Conservation (phyloP, 2,329 filamentous ascomycete species). For the Tothia fuscella region DNA sequence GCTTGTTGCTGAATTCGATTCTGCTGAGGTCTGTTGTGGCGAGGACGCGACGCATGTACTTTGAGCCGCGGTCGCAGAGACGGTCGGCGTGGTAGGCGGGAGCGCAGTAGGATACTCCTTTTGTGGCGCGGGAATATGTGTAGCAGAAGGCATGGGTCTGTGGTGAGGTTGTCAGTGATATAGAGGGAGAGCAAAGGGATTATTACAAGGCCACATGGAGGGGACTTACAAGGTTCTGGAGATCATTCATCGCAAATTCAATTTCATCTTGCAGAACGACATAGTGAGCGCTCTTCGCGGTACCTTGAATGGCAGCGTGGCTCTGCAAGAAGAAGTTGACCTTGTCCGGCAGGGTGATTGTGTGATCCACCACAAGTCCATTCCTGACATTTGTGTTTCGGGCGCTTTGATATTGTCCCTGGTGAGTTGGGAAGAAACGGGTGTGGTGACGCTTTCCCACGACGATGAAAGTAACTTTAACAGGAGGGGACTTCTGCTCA, state of each 20-base stretch:
- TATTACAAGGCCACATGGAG: too few relatives aligned
- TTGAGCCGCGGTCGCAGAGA: conserved; percentile 27
- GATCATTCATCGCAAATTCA: conserved; percentile 11
- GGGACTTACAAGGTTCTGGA: too few relatives aligned
- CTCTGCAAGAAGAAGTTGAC: conserved; percentile 27
- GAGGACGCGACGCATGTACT: too few relatives aligned
- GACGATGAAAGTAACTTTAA: conserved; percentile 20
- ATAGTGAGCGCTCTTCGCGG: conserved; percentile 22
- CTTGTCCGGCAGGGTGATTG: conserved; percentile 17
- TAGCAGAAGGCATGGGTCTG: conserved; percentile 21
- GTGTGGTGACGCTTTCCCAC: conserved; percentile 31
- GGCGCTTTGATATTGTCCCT: not conserved
- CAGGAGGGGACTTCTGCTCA: too few relatives aligned
- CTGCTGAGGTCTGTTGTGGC: too few relatives aligned
- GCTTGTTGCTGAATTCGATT: too few relatives aligned
- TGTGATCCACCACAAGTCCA: conserved; percentile 20
- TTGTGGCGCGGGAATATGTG: conserved; percentile 21
- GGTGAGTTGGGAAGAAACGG: conserved; percentile 25
- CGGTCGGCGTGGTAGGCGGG: conserved; percentile 30
- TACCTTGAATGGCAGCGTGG: conserved; percentile 21
- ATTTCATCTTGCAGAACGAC: conserved; percentile 21
- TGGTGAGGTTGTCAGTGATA: too few relatives aligned
- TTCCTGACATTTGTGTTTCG: conserved; percentile 19
- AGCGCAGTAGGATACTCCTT: conserved; percentile 23
- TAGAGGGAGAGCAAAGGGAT: too few relatives aligned